A percentile compares a stretch with the other conserved stretches of the same genome.
Evolutionary conservation across 176 grass and related monocot species (phyloP).

Genomic region (Carex kokanica): DNA sequence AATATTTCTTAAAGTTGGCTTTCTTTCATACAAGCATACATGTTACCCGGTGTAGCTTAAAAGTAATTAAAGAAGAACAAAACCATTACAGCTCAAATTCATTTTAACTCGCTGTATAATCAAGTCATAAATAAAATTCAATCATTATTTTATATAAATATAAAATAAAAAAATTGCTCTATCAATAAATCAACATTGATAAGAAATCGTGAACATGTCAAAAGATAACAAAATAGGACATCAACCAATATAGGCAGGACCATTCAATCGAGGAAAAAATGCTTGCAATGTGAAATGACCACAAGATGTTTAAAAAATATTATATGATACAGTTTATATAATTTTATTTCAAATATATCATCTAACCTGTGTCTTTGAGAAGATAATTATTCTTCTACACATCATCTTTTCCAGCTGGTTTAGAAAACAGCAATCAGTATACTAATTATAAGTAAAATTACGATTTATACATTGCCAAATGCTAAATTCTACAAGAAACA

Average conservation of each 20-base stretch:
- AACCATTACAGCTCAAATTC: neutral
- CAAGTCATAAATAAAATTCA: neutral
- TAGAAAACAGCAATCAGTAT: slow-evolving; percentile 65
- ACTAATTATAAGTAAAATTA: slow-evolving; percentile 18
- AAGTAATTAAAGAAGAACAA: neutral
- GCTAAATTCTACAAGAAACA: neutral
- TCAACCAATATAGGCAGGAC: neutral
- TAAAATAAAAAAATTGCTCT: neutral
- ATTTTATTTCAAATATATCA: slow-evolving; percentile 33
- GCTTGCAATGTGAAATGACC: neutral
- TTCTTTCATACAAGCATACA: neutral
- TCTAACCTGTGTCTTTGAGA: slow-evolving; percentile 58
- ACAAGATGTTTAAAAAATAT: neutral
- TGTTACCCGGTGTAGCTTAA: neutral
- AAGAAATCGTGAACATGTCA: neutral
- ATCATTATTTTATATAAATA: neutral
- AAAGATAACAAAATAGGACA: neutral
- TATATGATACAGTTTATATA: no score
- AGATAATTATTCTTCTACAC: slow-evolving; percentile 67
- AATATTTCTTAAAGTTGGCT: neutral
- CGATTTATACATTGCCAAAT: neutral
- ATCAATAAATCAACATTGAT: neutral
- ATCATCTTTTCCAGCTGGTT: slow-evolving; percentile 81
- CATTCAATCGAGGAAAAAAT: neutral
- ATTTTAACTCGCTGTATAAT: neutral